Evolutionary conservation across 768 basidiomycete genomes (phyloP), one percentile per base, ranked within the genome.

Genomic region (Phlebiopsis gigantea): DNA sequence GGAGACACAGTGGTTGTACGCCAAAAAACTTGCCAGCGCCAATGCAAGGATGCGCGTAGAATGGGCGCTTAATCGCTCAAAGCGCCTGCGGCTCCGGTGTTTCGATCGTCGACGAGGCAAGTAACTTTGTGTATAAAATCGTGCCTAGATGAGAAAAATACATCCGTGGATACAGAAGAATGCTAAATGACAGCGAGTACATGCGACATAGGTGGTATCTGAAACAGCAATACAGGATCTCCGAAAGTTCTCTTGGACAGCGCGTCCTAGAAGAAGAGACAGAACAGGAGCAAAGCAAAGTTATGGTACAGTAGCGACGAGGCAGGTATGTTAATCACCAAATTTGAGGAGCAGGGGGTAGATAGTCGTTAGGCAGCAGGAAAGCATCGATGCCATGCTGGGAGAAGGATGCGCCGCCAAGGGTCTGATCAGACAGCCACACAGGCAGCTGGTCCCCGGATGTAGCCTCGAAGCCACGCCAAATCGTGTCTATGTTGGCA

Each of bases 331-430:
- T n/a, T 8, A 7, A 46, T 63, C 61, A 91, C 88, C 88, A 90
- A 55, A 91, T 90, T 69, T 88, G 87, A 48, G 84, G 79, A 24
- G 82, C 78, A 56, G 84, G 74, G 1, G 87, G 84, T 50, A 90
- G 76, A 63, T 86, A 90, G 66, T 90, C 86, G 28, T 75, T 71
- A 15, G 90, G 90, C 34, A 93, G 76, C 46, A 93, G 74, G 72
- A 92, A 92, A 4, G 90, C 88, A 64, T 93, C 88, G 75, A 93
- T 89, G 60, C 91, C 90, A 63, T 88, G 81, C 68, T 90, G 88
- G 29, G 83, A 79, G 71, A 90, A 88, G 7, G 83, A 80, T 63
- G 74, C 80, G 48, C 88, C 90, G 45, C 90, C 90, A 1, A 92
- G 71, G 62, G 79, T 89, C 68, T 89, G 87, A 68, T 93, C 90